These are phyloP conservation scores for Wickerhamomyces sydowiorum DNA, from an alignment of 805 yeast genomes.

Conservation along the genomic window DNA sequence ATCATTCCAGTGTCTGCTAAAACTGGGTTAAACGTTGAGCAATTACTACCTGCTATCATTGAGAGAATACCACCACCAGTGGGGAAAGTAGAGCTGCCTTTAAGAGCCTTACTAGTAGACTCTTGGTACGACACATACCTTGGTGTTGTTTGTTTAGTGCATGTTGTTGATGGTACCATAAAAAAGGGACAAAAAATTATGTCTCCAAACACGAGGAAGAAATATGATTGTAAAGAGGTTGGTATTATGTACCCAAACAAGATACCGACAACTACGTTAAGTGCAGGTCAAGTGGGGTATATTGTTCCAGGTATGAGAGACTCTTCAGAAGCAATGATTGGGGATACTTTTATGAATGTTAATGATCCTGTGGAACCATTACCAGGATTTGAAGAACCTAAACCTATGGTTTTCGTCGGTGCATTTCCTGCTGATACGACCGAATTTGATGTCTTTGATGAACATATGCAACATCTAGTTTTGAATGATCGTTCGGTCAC, in stretches of 20 bases:
- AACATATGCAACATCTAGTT: conserved; percentile 81
- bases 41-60: conserved; percentile 75
- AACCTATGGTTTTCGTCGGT: conserved; percentile 98
- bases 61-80: conserved; percentile 76
- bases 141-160: conserved; percentile 83
- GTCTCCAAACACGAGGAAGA: conserved; percentile 70
- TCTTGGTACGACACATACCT: conserved; percentile 95
- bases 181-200: conserved; percentile 68
- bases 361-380: conserved; percentile 64
- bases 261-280: conserved; percentile 52
- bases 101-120: conserved; percentile 81
- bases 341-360: conserved; percentile 76
- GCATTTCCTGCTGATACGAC: conserved; percentile 96
- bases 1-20: conserved; percentile 88
- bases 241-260: conserved; percentile 96
- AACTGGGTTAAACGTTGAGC: conserved; percentile 75
- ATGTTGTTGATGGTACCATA: conserved; percentile 78
- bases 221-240: conserved; percentile 85
- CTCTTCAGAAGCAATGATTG: conserved; percentile 80
- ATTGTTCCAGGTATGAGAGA: conserved; percentile 92
- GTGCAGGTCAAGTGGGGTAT: conserved; percentile 94
- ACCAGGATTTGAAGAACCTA: conserved; percentile 94
- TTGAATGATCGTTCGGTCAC: conserved; percentile 90
- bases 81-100: conserved; percentile 47
- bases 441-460: conserved; percentile 85